Evolutionary conservation across 2,329 filamentous ascomycete species (phyloP), one percentile per base, ranked within the genome.

Genomic region (Tympanopsis confertula): DNA sequence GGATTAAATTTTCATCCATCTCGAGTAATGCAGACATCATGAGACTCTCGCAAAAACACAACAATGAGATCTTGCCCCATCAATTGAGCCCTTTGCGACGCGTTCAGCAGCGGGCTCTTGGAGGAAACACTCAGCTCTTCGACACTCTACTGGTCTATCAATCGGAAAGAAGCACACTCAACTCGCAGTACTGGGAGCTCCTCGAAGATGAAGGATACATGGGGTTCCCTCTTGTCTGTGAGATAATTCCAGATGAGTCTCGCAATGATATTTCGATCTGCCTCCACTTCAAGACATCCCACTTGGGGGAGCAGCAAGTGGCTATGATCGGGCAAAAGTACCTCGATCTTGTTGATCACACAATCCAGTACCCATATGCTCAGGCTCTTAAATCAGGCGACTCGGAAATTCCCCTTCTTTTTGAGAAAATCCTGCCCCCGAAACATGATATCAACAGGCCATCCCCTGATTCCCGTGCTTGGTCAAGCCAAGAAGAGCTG

Each of bases 71-170:
- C 2, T 48, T 89, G 14, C 63, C 69, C 1, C 79, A 81, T 47
- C 86, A 94, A 44, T 73, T 93, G 37, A 84, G 81, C 1, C 74
- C 86, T 1, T 58, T 94, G 19, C 73, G 87, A 18, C 70, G 69
- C 1, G 76, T 94, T 13, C 86, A 89, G 47, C 61, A 59, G 2
- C 58, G 50, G 48, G 59, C 44, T 41, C 55, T 40, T 52, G 68
- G 40, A 3, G 45, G 48, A 1, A 66, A 69, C 2, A 57, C 58
- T 14, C 66, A 66, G 12, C 61, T 94, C 1, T 94, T 94, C 52
- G 85, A 94, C 51, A 84, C 82, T 1, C 59, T 94, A 20, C 62
- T 95, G 13, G 71, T 95, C 36, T 62, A 94, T 10, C 88, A 95
- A 50, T 78, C 80, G 32, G 65, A 71, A 0, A 49, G 63, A 5